Conservation (phyloP, 73 alveolate species). For the Uronychia setigera region DNA sequence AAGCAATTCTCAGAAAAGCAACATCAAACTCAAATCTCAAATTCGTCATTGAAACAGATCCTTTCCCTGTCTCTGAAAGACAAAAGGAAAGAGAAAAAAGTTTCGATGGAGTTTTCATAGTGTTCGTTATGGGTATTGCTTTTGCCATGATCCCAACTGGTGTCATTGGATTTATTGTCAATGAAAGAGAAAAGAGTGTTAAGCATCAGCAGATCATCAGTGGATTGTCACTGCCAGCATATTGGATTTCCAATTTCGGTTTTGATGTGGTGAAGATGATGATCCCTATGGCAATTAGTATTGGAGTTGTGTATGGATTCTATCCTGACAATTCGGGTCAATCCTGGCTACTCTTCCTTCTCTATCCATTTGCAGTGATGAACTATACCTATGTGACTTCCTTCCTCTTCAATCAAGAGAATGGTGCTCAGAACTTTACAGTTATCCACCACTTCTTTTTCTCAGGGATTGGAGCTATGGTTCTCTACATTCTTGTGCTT, state of each 20-base stretch:
- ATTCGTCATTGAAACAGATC: conserved; percentile 19
- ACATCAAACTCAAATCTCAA: not conserved
- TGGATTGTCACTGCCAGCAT: conserved; percentile 88
- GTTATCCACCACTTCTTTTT: conserved; percentile 63
- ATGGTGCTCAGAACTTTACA: conserved; percentile 70
- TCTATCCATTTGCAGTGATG: conserved; percentile 74
- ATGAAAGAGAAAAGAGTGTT: conserved; percentile 81
- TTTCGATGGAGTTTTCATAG: conserved; percentile 59
- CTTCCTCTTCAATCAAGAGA: conserved; percentile 62
- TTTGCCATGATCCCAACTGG: conserved; percentile 94
- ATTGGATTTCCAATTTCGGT: conserved; percentile 91
- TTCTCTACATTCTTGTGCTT: conserved; percentile 58
- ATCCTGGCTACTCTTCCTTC: conserved; percentile 65
- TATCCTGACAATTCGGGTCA: conserved; percentile 19
- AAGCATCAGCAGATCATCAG: conserved; percentile 91
- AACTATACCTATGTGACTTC: conserved; percentile 81
- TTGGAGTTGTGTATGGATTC: conserved; percentile 42
- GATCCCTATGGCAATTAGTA: conserved; percentile 71
- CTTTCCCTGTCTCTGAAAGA: conserved; percentile 53
- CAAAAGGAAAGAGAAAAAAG: conserved; percentile 54
- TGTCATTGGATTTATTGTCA: conserved; percentile 77
- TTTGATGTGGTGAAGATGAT: conserved; percentile 88
- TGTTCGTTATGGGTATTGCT: conserved; percentile 86
- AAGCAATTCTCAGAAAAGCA: conserved; percentile 35
- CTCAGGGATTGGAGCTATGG: conserved; percentile 69